Evolutionary conservation across 768 basidiomycete species (phyloP).

Genomic region (Suillus hirtellus): DNA sequence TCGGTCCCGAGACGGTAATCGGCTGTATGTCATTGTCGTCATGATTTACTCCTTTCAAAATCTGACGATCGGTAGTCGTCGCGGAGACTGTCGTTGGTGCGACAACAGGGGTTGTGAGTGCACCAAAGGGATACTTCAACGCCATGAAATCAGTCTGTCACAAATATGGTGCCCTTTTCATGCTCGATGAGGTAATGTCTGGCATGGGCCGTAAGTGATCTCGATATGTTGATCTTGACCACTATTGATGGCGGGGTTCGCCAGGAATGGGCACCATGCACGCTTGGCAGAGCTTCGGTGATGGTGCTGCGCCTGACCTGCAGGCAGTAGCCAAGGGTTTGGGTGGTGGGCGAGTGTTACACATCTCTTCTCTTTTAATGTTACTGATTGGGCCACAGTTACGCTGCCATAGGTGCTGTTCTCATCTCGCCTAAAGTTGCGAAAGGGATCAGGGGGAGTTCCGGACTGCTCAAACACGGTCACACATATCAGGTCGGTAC

Average conservation of each 20-base stretch:
- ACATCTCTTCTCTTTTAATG: not conserved
- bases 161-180: conserved; percentile 71
- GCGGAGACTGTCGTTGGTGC: conserved; percentile 90
- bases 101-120: conserved; percentile 71
- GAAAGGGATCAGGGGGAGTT: conserved; percentile 63
- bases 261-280: conserved; percentile 86
- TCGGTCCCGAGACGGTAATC: conserved; percentile 81
- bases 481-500: conserved; percentile 75
- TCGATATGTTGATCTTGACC: not conserved
- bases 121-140: conserved; percentile 84
- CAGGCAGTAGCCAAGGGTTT: conserved; percentile 90
- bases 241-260: not conserved
- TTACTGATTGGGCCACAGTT: conserved; percentile 42
- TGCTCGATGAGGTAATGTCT: conserved; percentile 91
- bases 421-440: conserved; percentile 74
- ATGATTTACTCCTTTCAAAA: not conserved
- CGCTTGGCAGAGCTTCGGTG: conserved; percentile 83
- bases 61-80: conserved; percentile 49
- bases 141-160: conserved; percentile 83
- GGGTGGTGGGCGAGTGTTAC: conserved; percentile 70
- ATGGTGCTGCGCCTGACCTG: conserved; percentile 76
- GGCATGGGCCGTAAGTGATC: conserved; percentile 79
- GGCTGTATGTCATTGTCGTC: conserved; percentile 55
- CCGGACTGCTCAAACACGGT: conserved; percentile 79
- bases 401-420: conserved; percentile 80